Percentiles rank a stretch among this genome's conserved stretches.
Conservation (phyloP, 805 yeast species). For the Spathaspora girioi region DNA sequence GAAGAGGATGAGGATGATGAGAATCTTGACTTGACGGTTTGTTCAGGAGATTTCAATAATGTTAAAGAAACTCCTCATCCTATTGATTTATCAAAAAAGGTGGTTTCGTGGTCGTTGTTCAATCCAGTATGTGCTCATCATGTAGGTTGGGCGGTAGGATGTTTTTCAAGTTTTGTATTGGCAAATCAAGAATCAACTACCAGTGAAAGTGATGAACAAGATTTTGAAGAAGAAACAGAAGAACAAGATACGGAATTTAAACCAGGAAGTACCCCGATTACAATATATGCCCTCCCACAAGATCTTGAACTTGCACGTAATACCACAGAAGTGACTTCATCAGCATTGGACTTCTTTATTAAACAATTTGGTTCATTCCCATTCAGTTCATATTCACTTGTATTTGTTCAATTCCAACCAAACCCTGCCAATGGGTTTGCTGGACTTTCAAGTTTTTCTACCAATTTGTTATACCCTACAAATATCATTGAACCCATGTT, state of each 20-base stretch:
- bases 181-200: constrained; percentile 36
- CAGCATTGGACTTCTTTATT: constrained; percentile 78
- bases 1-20: constrained; percentile 46
- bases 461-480: constrained; percentile 65
- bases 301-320: constrained; percentile 55
- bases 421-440: constrained; percentile 59
- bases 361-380: constrained; percentile 94
- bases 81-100: constrained; percentile 67
- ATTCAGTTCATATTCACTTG: constrained; percentile 73
- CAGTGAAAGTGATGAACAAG: constrained; percentile 21
- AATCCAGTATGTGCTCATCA: constrained; percentile 93
- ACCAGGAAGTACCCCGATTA: constrained; percentile 30
- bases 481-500: constrained; percentile 76
- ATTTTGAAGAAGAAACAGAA: constrained; percentile 22
- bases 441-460: constrained; percentile 63
- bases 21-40: constrained; percentile 54
- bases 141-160: constrained; percentile 91
- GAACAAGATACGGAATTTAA: constrained; percentile 19
- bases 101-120: constrained; percentile 66
- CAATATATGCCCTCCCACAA: constrained; percentile 63
- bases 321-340: constrained; percentile 70
- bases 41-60: constrained; percentile 67
- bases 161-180: constrained; percentile 65
- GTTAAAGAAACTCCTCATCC: constrained; percentile 73
- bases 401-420: constrained; percentile 62